Evolutionary conservation across 2,329 filamentous ascomycete genomes (phyloP), one percentile per base, ranked within the genome.

Genomic region (Pseudophaeomoniella oleicola): DNA sequence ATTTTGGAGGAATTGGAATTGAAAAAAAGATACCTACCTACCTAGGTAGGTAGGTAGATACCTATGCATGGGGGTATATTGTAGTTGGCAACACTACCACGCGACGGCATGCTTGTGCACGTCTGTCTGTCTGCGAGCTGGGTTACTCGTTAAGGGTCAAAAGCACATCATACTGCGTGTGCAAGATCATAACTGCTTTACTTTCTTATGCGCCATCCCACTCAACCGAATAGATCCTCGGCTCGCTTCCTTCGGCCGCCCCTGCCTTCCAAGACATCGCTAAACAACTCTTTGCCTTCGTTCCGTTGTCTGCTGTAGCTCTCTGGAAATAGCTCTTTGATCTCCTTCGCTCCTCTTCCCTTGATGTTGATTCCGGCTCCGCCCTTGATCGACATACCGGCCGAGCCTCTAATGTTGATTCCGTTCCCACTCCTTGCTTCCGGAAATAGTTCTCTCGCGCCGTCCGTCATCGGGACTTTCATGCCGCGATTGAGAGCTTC

Each of bases 191-290:
- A n/a, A n/a, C n/a, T n/a, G n/a, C n/a, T n/a, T n/a, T n/a, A n/a
- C n/a, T 13, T 15, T 12, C 5, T 29, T 43, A n/a, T 34, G 22
- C 22, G 10, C 22, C 10, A 29, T 15, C 32, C 10, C 9, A 19
- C 17, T 69, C 55, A 85, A 42, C 68, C 65, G 52, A 85, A 87
- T 44, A 81, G 62, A 57, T 87, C 81, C 47, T 83, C 78, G 0
- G 81, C 81, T 50, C 66, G 75, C 47, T 78, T 72, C 44, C 81
- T 70, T 42, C 64, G 36, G 16, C 43, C 38, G 29, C 41, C 45
- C 42, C 75, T 64, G 2, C 71, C 72, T 37, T 73, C 69, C 16
- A 75, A 50, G 43, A 62, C 74, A 40, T 75, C 69, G 2, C 69
- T 66, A 48, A 85, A 81, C 12, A 84, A 55, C 51, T 86, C 81